Conservation (phyloP, 2,329 filamentous ascomycete species). For the Alternaria angustiovoidea region DNA sequence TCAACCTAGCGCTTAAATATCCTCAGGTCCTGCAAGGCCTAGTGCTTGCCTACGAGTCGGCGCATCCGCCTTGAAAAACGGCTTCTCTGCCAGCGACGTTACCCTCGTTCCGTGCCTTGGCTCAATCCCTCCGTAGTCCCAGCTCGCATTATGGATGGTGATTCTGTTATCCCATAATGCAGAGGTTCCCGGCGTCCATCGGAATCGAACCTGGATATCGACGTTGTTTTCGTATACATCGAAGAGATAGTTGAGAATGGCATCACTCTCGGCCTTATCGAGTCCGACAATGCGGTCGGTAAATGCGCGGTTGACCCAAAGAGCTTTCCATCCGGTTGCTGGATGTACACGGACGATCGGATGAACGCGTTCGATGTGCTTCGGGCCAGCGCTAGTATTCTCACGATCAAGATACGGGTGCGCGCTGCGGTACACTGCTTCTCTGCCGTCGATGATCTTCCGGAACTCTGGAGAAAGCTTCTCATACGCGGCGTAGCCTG, state of each 20-base stretch:
- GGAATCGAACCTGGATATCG: conserved; percentile 76
- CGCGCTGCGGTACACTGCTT: conserved; percentile 71
- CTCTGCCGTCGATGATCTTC: conserved; percentile 70
- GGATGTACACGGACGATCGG: conserved; percentile 75
- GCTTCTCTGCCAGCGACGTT: conserved; percentile 74
- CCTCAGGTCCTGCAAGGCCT: conserved; percentile 67
- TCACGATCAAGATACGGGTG: conserved; percentile 73
- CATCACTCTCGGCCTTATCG: conserved; percentile 73
- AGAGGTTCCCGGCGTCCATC: conserved; percentile 72
- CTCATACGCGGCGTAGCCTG: conserved; percentile 73
- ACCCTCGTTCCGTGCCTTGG: conserved; percentile 77
- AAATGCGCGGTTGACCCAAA: conserved; percentile 76
- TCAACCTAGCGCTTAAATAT: conserved; percentile 51
- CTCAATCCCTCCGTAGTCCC: conserved; percentile 74
- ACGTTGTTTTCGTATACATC: conserved; percentile 74
- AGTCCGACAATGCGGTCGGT: conserved; percentile 73
- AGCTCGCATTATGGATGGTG: conserved; percentile 77
- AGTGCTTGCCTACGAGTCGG: conserved; percentile 72
- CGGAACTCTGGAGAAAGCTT: conserved; percentile 76
- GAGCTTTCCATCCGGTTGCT: conserved; percentile 76
- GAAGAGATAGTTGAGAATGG: conserved; percentile 71
- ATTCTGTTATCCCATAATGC: conserved; percentile 78
- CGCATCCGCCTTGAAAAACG: conserved; percentile 70
- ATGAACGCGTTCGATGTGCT: conserved; percentile 72
- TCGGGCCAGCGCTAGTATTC: conserved; percentile 67